phyloP scores from a whole-genome alignment of 257 asterid genomes.

The Rauvolfia tetraphylla region DNA sequence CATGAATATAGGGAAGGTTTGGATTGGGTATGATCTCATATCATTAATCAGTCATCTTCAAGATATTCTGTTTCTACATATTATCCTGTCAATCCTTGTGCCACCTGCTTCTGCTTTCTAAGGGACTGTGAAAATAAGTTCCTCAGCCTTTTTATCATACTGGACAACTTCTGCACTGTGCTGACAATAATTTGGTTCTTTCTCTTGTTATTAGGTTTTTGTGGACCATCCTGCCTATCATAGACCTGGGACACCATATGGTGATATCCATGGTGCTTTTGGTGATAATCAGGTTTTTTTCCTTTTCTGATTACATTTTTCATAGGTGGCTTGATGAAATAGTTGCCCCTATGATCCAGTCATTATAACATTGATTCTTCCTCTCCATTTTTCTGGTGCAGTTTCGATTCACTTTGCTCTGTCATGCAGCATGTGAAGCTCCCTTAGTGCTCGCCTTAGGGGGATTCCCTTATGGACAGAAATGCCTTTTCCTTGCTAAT shows the following conservation, averaged over 20 bases:
- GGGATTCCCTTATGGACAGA: conserved; percentile 90
- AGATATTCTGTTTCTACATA: background rate
- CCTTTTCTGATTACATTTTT: background rate
- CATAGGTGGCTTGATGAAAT: conserved; percentile 9
- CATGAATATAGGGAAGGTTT: conserved; percentile 94
- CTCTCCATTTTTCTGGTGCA: conserved; percentile 36
- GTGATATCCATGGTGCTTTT: conserved; percentile 86
- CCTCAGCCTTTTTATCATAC: background rate
- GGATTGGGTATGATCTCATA: conserved; percentile 70
- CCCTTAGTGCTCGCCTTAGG: conserved; percentile 90
- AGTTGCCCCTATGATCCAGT: conserved; percentile 11
- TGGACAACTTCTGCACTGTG: background rate
- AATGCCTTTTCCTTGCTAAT: conserved; percentile 87
- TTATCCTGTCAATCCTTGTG: background rate
- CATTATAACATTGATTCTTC: conserved; percentile 21
- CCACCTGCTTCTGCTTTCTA: background rate
- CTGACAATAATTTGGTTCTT: conserved; percentile 1
- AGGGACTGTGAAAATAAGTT: background rate
- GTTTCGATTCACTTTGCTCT: conserved; percentile 95
- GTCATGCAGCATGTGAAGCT: conserved; percentile 98
- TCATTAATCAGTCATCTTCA: background rate
- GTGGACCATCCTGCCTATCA: conserved; percentile 83
- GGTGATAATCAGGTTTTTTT: conserved; percentile 88
- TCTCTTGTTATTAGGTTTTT: conserved; percentile 54
- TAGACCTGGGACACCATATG: conserved; percentile 96